Percentiles rank a stretch among this genome's conserved stretches.
Evolutionary conservation across 108 stramenopile genomes (phyloP).

Genomic region (Epipyxis sp.): DNA sequence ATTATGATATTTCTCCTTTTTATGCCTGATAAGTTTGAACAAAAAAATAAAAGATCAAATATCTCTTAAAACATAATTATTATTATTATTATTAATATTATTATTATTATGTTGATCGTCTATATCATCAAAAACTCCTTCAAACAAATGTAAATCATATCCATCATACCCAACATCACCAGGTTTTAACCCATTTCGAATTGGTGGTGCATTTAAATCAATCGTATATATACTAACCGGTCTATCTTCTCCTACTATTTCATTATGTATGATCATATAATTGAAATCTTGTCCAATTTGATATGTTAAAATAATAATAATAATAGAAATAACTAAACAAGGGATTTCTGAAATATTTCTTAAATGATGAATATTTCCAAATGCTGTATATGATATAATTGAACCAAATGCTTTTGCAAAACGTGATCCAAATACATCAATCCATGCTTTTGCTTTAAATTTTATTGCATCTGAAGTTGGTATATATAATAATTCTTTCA

Average conservation of each 20-base stretch:
- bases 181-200: background rate
- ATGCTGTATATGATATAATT: conserved; percentile 82
- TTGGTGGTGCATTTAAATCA: background rate
- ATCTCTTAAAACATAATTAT: too few relatives aligned
- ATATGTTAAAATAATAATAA: conserved; percentile 86
- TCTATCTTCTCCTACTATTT: background rate
- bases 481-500: conserved; percentile 94
- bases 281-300: conserved; percentile 86
- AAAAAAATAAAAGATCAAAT: too few relatives aligned
- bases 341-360: conserved; percentile 5
- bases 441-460: conserved; percentile 96
- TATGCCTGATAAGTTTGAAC: too few relatives aligned
- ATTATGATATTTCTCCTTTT: background rate
- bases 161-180: conserved; percentile 20
- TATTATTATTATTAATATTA: too few relatives aligned
- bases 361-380: conserved; percentile 68
- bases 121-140: conserved; percentile 18
- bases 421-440: conserved; percentile 94
- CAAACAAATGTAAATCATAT: background rate
- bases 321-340: conserved; percentile 76
- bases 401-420: conserved; percentile 89
- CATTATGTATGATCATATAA: conserved; percentile 52
- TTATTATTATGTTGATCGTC: background rate
- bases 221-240: background rate
- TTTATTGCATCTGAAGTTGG: conserved; percentile 85